Evolutionary conservation across 1,284 basidiomycete species (phyloP).

Genomic region (Spongiforma sp.): DNA sequence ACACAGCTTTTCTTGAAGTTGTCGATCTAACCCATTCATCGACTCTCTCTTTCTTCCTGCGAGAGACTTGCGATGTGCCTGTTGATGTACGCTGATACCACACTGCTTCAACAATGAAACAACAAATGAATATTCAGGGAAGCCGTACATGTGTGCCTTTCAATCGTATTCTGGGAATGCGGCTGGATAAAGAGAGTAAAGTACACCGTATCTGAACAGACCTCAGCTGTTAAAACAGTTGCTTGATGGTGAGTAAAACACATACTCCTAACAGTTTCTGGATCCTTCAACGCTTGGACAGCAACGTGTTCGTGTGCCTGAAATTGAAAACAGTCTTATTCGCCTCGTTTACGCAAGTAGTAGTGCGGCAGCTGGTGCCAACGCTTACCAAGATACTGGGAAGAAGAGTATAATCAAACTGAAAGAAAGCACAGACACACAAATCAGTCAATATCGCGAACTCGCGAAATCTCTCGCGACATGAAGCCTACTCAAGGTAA

Average conservation of each 20-base stretch:
- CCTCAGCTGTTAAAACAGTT: too few species aligned
- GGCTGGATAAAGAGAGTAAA: neutral
- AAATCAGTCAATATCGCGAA: neutral
- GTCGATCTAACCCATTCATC: neutral
- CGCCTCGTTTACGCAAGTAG: too few species aligned
- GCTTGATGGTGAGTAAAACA: neutral
- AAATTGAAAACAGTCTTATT: slow-evolving; percentile 1
- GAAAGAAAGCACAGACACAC: neutral
- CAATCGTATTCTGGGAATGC: neutral
- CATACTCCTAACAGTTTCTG: slow-evolving; percentile 10
- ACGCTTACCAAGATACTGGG: slow-evolving; percentile 12
- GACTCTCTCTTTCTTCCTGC: neutral
- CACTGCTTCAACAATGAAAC: neutral
- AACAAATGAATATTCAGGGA: neutral
- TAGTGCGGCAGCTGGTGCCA: neutral
- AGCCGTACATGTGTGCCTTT: slow-evolving; percentile 1
- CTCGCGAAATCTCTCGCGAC: neutral
- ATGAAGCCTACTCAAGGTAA: slow-evolving; percentile 13
- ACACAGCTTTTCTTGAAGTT: slow-evolving; percentile 2
- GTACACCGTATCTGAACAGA: slow-evolving; percentile 7
- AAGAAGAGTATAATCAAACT: slow-evolving; percentile 12
- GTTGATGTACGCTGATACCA: slow-evolving; percentile 11
- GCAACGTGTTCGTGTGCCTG: slow-evolving; percentile 12
- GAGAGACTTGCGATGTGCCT: too few species aligned
- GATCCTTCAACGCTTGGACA: neutral